Base-by-base conservation (phyloP, 768 basidiomycete genomes). In the Leccinum rimulosum region DNA sequence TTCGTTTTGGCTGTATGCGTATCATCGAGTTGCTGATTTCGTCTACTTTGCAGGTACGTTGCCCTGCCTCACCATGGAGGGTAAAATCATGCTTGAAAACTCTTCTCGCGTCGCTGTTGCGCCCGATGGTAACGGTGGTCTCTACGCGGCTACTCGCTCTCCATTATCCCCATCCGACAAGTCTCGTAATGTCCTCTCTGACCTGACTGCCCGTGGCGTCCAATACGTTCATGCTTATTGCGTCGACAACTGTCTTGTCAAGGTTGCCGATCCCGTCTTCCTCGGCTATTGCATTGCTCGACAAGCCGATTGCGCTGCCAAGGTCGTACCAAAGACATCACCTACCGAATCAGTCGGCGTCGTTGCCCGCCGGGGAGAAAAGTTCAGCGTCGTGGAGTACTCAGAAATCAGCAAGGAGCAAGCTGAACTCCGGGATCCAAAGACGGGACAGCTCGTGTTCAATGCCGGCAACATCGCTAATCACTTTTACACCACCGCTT, bases 241-340 rank as follows among this genome's bases (percentile, higher is more conserved):
- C 69, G 97, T 99, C 67, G 97, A 99, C 80, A 99, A 99, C 79
- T 98, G 97, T 75, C 89, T 99, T 59, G 97, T 98, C 62, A 86
- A 88, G 61, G 93, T 99, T 56, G 97, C 95, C 51, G 97, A 99
- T 73, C 97, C 97, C 14, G 85, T 95, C 70, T 99, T 99, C 82
- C 78, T 98, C 64, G 97, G 97, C 27, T 95, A 91, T 78, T 90
- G 93, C 77, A 91, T 98, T 76, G 76, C 80, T 57, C 93, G 92
- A 68, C 82, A 89, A 65, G 89, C 91, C 27, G 92, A 94, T 66
- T 96, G 93, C 70, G 93, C 94, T 36, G 92, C 94, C 50, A 98
- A 98, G 75, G 97, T 98, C 59, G 96, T 98, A 9, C 92, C 92
- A 49, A 99, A 99, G 72, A 75, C 85, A 6, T 77, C 79, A 47